These are phyloP conservation scores for Phyllosticta capitalensis DNA, from an alignment of 2,329 filamentous ascomycete genomes.

Conservation along the genomic window DNA sequence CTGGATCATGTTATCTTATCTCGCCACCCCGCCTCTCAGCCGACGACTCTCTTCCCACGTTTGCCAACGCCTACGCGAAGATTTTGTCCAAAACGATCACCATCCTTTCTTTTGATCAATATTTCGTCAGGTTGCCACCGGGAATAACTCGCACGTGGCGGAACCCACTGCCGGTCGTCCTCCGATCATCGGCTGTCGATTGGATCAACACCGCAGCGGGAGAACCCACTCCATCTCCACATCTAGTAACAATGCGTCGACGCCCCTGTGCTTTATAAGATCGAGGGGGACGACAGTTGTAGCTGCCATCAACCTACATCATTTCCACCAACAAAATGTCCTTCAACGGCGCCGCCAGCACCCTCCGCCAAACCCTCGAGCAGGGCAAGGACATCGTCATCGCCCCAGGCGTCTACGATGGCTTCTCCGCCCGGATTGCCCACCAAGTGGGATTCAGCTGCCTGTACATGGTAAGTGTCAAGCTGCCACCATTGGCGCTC, in stretches of 20 bases:
- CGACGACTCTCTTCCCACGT: not conserved
- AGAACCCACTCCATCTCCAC: not conserved
- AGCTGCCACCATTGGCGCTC: not conserved
- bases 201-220: not conserved
- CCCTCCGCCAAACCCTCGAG: conserved; percentile 21
- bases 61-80: not conserved
- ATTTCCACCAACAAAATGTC: not conserved
- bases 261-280: not conserved
- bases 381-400: conserved; percentile 36
- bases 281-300: not conserved
- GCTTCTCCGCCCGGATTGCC: conserved; percentile 55
- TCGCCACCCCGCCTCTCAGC: not conserved
- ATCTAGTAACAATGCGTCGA: not conserved
- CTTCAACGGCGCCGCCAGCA: conserved; percentile 7
- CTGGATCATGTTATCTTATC: not conserved
- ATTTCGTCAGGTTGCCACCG: not conserved
- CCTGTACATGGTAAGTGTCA: conserved; percentile 53
- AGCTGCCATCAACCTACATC: not conserved
- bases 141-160: not conserved
- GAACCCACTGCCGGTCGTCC: not conserved
- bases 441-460: conserved; percentile 53
- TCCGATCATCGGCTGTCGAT: not conserved
- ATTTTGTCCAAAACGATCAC: not conserved
- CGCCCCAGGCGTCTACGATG: conserved; percentile 60
- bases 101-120: not conserved